Evolutionary conservation across 2,329 filamentous ascomycete genomes (phyloP).

Genomic region (Talaromyces sp.): DNA sequence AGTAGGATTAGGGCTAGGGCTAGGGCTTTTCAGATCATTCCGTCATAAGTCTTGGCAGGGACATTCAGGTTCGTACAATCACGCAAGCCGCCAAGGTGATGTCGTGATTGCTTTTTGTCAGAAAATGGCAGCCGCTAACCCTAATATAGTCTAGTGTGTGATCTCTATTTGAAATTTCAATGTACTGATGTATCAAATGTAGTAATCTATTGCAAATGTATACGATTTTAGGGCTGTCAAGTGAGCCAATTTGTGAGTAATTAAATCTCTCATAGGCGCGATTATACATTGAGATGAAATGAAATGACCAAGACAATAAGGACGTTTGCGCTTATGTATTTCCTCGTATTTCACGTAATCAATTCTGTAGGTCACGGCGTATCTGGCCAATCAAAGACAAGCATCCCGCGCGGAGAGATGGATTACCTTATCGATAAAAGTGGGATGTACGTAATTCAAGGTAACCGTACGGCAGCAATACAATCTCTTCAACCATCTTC

Average conservation of each 20-base stretch:
- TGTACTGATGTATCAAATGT: background rate
- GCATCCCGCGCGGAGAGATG: background rate
- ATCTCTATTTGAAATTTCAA: background rate
- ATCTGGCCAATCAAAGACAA: background rate
- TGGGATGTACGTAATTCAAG: background rate
- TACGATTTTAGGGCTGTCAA: background rate
- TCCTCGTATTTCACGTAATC: background rate
- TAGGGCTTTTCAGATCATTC: background rate
- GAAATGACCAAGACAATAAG: background rate
- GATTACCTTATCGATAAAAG: conserved; percentile 7
- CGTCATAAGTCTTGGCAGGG: background rate
- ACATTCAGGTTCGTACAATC: conserved; percentile 16
- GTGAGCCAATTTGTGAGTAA: too few species aligned
- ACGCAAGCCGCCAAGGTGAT: conserved; percentile 27
- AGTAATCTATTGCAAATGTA: background rate
- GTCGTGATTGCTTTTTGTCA: conserved; percentile 24
- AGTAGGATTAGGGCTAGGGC: background rate
- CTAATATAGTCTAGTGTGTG: background rate
- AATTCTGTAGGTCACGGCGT: background rate
- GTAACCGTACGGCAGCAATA: conserved; percentile 1
- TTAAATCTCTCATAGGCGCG: too few species aligned
- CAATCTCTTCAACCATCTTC: background rate
- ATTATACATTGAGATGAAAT: background rate
- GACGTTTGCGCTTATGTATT: background rate
- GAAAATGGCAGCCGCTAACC: background rate